These are phyloP conservation scores for Cutaneotrichosporon cutaneum DNA, from an alignment of 1,284 basidiomycete species.

Conservation along the genomic window DNA sequence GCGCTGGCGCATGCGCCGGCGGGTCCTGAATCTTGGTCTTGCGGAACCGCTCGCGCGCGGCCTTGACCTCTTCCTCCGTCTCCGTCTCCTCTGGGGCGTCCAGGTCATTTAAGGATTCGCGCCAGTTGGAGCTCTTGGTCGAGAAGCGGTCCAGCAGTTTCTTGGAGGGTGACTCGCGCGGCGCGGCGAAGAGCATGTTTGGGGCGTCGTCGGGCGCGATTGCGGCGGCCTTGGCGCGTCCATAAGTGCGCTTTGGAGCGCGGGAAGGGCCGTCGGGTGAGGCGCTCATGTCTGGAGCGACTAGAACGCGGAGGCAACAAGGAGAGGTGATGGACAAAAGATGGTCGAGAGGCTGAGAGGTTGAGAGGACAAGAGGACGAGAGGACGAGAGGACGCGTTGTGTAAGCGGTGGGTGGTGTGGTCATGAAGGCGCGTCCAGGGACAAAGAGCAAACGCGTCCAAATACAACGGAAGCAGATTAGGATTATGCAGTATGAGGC, in stretches of 20 bases:
- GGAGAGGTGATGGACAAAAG: neutral
- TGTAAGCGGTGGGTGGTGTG: no score
- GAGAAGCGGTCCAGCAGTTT: neutral
- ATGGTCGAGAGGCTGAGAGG: no score
- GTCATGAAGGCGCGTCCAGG: neutral
- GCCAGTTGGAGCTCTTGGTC: neutral
- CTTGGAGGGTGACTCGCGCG: neutral
- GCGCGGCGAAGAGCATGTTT: neutral
- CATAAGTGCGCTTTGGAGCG: constrained; percentile 3
- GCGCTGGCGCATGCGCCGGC: neutral
- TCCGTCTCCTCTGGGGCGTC: neutral
- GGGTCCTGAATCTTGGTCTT: no score
- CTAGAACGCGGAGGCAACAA: neutral
- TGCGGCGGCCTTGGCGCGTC: neutral
- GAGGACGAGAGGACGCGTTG: no score
- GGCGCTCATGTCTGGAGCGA: neutral
- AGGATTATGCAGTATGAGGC: no score
- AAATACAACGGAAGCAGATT: neutral
- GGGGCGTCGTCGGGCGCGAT: neutral
- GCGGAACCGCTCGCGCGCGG: neutral
- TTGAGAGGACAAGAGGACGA: no score
- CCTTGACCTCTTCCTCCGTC: neutral
- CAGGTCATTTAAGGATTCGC: neutral
- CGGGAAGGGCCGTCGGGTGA: neutral
- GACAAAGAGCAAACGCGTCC: neutral